Percentiles rank a stretch among this genome's conserved stretches.
These are phyloP conservation scores for Articulospora tetracladia DNA, from an alignment of 495 filamentous ascomycete species.

Conservation along the genomic window DNA sequence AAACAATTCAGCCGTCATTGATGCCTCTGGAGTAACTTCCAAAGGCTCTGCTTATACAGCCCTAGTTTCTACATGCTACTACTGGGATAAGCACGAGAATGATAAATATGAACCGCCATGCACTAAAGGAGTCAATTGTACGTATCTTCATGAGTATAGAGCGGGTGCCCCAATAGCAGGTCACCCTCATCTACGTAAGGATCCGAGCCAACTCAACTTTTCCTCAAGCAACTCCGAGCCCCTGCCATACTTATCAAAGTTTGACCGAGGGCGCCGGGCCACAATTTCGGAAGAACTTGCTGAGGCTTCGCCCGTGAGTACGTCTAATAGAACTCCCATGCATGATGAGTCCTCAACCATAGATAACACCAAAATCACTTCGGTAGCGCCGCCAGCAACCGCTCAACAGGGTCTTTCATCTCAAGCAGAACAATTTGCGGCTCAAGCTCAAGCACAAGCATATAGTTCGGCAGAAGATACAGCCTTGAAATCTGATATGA, in stretches of 20 bases:
- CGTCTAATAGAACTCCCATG: too few relatives aligned
- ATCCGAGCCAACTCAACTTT: not conserved
- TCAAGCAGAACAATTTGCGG: too few relatives aligned
- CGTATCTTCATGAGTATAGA: conserved; percentile 7
- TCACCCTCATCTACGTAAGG: not conserved
- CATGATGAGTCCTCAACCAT: too few relatives aligned
- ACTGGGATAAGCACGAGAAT: conserved; percentile 2
- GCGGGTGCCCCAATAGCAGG: conserved; percentile 4
- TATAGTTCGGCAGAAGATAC: not conserved
- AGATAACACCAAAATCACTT: too few relatives aligned
- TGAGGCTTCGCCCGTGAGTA: too few relatives aligned
- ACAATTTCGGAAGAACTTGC: too few relatives aligned
- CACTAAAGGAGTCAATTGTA: not conserved
- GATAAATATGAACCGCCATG: not conserved
- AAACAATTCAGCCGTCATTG: not conserved
- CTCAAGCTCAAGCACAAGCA: not conserved
- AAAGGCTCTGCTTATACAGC: not conserved
- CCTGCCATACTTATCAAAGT: too few relatives aligned
- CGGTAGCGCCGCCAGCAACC: too few relatives aligned
- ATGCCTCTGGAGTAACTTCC: not conserved
- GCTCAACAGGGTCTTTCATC: too few relatives aligned
- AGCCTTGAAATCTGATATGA: not conserved
- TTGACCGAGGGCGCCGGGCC: too few relatives aligned
- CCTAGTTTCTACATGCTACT: conserved; percentile 6
- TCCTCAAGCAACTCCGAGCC: too few relatives aligned